Evolutionary conservation across 768 basidiomycete species (phyloP).

Genomic region (Collybiopsis confluens): DNA sequence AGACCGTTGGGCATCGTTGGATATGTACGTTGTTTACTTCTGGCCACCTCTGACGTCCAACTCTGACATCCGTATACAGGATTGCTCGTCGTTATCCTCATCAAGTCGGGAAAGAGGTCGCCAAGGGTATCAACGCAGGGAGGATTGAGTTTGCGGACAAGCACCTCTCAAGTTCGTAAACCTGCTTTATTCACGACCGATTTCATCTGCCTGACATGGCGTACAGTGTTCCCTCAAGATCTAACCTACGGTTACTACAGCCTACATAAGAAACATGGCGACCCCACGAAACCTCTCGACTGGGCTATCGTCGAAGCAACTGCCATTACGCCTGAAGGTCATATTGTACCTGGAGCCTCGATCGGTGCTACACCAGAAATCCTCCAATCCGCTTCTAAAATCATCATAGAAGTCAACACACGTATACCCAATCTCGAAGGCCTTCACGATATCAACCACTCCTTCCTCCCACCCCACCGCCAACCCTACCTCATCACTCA

Average conservation of each 20-base stretch:
- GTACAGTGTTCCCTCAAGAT: constrained; percentile 45
- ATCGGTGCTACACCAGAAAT: too few relatives aligned
- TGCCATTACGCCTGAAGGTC: constrained; percentile 43
- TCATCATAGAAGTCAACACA: too few relatives aligned
- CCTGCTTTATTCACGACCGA: background rate
- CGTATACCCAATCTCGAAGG: too few relatives aligned
- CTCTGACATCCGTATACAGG: constrained; percentile 16
- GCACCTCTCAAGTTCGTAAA: constrained; percentile 39
- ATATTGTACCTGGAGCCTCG: constrained; percentile 44
- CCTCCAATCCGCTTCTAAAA: too few relatives aligned
- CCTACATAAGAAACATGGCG: constrained; percentile 38
- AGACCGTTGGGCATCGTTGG: constrained; percentile 42
- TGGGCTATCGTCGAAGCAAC: constrained; percentile 51
- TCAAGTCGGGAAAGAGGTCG: constrained; percentile 44
- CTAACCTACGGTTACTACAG: constrained; percentile 45
- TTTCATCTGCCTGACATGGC: background rate
- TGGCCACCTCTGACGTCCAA: background rate
- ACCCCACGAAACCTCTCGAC: constrained; percentile 39
- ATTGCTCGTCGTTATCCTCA: constrained; percentile 43
- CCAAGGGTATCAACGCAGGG: constrained; percentile 45
- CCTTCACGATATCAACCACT: too few relatives aligned
- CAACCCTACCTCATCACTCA: constrained; percentile 40
- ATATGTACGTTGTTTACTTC: constrained; percentile 29
- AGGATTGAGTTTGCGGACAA: constrained; percentile 45
- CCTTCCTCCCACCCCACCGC: constrained; percentile 37